Evolutionary conservation across 2,329 filamentous ascomycete genomes (phyloP).

Genomic region (Paracoccidioides brasiliensis): DNA sequence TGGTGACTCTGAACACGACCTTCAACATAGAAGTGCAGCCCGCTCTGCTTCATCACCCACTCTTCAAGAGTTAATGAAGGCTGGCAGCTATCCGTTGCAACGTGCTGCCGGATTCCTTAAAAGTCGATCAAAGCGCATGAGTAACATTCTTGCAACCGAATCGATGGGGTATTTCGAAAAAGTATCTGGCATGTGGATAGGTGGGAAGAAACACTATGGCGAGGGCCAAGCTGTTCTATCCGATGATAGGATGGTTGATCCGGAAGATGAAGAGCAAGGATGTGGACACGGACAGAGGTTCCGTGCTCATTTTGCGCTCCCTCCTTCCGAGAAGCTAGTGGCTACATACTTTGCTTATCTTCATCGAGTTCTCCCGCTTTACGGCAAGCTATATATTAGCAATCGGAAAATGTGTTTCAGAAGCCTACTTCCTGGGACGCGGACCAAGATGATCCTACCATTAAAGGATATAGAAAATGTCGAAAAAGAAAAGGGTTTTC

Average conservation of each 20-base stretch:
- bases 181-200: constrained; percentile 93
- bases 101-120: constrained; percentile 73
- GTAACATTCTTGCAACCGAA: constrained; percentile 68
- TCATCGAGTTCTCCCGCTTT: constrained; percentile 78
- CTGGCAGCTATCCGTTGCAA: constrained; percentile 65
- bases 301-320: constrained; percentile 79
- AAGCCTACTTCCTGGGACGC: constrained; percentile 74
- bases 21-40: constrained; percentile 12
- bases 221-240: constrained; percentile 54
- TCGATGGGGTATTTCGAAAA: constrained; percentile 96
- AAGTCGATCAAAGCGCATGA: constrained; percentile 66
- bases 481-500: constrained; percentile 88
- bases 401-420: constrained; percentile 82
- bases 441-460: constrained; percentile 84
- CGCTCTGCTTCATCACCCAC: constrained; percentile 34
- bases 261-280: constrained; percentile 43
- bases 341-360: constrained; percentile 88
- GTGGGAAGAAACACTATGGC: constrained; percentile 77
- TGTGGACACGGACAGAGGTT: constrained; percentile 54
- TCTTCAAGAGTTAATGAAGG: constrained; percentile 46
- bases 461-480: constrained; percentile 86
- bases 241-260: constrained; percentile 48
- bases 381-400: constrained; percentile 93
- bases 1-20: constrained; percentile 17
- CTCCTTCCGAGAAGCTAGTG: constrained; percentile 65